Percentiles rank a stretch among this genome's conserved stretches.
Evolutionary conservation across 2,329 filamentous ascomycete species (phyloP).

Genomic region (Didymella arachidicola): DNA sequence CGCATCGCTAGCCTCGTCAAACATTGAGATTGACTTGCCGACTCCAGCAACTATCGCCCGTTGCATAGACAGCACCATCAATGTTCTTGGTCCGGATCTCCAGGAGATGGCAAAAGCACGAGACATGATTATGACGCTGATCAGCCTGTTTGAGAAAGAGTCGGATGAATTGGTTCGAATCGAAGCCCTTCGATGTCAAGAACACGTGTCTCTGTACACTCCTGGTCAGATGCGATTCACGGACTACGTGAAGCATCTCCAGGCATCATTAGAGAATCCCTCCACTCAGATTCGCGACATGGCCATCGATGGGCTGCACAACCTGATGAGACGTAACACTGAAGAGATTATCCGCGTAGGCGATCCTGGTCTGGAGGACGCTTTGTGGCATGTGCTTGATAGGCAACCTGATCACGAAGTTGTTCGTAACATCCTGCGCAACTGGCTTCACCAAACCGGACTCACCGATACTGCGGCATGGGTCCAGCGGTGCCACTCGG

Average conservation of each 20-base stretch:
- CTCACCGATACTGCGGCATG: constrained; percentile 81
- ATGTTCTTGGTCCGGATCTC: constrained; percentile 92
- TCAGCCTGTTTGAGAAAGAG: constrained; percentile 82
- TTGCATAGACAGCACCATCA: constrained; percentile 94
- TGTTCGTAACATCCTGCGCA: constrained; percentile 85
- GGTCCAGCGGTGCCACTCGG: constrained; percentile 86
- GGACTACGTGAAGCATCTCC: constrained; percentile 82
- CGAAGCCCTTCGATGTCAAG: constrained; percentile 81
- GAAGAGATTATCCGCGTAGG: constrained; percentile 81
- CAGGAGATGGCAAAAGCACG: constrained; percentile 92
- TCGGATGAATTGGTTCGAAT: constrained; percentile 73
- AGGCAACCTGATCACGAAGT: constrained; percentile 76
- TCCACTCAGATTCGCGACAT: constrained; percentile 76
- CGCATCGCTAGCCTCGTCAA: constrained; percentile 81
- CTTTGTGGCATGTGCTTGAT: constrained; percentile 90
- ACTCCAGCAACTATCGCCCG: constrained; percentile 84
- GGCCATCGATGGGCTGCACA: constrained; percentile 87
- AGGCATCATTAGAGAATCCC: constrained; percentile 76
- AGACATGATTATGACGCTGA: constrained; percentile 86
- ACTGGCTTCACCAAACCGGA: constrained; percentile 92
- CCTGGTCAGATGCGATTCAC: constrained; percentile 84
- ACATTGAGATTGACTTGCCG: constrained; percentile 84
- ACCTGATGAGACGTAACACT: constrained; percentile 92
- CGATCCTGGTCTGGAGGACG: constrained; percentile 81
- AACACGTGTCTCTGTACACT: constrained; percentile 91